A percentile compares a stretch with the other conserved stretches of the same genome.
phyloP scores from a whole-genome alignment of 2,329 filamentous ascomycete species.

The Sporothrix brunneoviolacea region DNA sequence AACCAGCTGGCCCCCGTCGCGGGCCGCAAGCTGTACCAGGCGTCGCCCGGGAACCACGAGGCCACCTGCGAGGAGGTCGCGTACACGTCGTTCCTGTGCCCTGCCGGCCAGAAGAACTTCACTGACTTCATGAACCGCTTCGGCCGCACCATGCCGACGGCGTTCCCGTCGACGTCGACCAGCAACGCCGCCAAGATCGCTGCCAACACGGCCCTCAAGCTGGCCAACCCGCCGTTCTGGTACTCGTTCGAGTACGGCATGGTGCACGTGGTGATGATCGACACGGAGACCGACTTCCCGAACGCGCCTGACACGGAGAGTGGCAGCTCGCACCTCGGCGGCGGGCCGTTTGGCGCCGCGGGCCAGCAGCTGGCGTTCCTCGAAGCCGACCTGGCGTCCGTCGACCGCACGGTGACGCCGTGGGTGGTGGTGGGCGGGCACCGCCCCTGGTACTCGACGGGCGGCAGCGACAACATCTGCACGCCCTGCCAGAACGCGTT shows the following conservation, averaged over 20 bases:
- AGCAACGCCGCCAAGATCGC: constrained; percentile 33
- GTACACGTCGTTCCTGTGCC: constrained; percentile 33
- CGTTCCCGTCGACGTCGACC: constrained; percentile 43
- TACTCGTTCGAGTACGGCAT: constrained; percentile 56
- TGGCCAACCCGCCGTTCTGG: constrained; percentile 50
- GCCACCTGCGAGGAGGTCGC: constrained; percentile 43
- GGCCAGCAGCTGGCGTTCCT: constrained; percentile 49
- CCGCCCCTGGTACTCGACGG: constrained; percentile 41
- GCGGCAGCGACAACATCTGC: constrained; percentile 29
- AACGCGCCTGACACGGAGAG: constrained; percentile 36
- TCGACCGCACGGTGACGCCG: constrained; percentile 48
- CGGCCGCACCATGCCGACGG: constrained; percentile 42
- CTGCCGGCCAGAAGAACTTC: constrained; percentile 52
- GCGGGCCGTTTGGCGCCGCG: constrained; percentile 42
- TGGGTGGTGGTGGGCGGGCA: constrained; percentile 43
- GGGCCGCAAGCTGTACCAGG: constrained; percentile 50
- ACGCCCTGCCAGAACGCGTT: constrained; percentile 44
- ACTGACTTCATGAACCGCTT: constrained; percentile 53
- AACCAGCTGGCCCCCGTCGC: constrained; percentile 47
- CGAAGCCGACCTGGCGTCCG: constrained; percentile 46
- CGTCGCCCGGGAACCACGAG: constrained; percentile 53
- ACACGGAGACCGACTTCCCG: constrained; percentile 52
- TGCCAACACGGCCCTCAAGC: constrained; percentile 37
- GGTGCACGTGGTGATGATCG: constrained; percentile 46
- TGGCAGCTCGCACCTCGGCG: constrained; percentile 32